These are phyloP conservation scores for Panicum miliaceum DNA, from an alignment of 176 grass and related monocot species.

Conservation along the genomic window DNA sequence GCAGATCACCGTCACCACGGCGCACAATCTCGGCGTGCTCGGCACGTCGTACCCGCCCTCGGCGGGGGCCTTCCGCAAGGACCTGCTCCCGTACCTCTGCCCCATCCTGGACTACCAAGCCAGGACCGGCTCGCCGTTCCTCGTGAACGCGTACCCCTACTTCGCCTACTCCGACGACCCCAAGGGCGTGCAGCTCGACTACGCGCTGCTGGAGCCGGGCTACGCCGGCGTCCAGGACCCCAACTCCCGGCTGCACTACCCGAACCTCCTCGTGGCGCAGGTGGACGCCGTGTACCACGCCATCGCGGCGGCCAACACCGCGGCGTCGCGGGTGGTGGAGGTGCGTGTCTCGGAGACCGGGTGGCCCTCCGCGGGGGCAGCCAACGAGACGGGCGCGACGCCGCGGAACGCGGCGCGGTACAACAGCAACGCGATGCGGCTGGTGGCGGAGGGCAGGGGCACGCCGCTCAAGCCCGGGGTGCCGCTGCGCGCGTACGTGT, in stretches of 20 bases:
- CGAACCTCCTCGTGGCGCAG: conserved; percentile 74
- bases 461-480: conserved; percentile 63
- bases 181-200: conserved; percentile 54
- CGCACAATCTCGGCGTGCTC: conserved; percentile 62
- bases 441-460: conserved; percentile 66
- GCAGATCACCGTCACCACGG: conserved; percentile 64
- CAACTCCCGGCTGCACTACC: conserved; percentile 57
- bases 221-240: conserved; percentile 56
- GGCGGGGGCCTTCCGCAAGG: conserved; percentile 36
- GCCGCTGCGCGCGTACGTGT: conserved; percentile 65
- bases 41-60: conserved; percentile 73
- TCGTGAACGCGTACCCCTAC: conserved; percentile 82
- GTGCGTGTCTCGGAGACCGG: conserved; percentile 80
- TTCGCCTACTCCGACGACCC: conserved; percentile 69
- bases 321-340: conserved; percentile 51
- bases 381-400: conserved; percentile 64
- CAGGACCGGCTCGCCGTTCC: conserved; percentile 59
- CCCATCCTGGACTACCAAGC: conserved; percentile 73
- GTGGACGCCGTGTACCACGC: conserved; percentile 83
- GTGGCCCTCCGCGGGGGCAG: conserved; percentile 62
- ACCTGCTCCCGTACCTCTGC: conserved; percentile 58
- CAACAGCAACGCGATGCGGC: conserved; percentile 78
- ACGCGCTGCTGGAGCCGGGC: conserved; percentile 60
- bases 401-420: conserved; percentile 68
- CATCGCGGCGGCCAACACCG: conserved; percentile 59